A percentile compares a stretch with the other conserved stretches of the same genome.
phyloP scores from a whole-genome alignment of 768 basidiomycete species.

The Harrya chromipes region DNA sequence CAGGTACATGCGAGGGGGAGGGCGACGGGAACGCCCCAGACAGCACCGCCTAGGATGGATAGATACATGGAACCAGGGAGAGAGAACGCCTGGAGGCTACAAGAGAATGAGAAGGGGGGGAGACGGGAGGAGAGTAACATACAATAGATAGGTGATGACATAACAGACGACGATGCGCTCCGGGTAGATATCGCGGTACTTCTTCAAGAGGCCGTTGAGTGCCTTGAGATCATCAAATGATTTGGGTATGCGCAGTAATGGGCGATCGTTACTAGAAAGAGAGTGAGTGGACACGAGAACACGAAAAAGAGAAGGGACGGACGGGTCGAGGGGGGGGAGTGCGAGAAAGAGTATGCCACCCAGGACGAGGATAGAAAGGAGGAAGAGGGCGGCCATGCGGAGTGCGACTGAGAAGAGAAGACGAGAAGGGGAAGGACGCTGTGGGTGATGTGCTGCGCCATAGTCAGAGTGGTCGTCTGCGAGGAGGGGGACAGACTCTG shows the following conservation, averaged over 20 bases:
- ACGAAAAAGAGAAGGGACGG: constrained; percentile 31
- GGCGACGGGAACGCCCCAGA: constrained; percentile 87
- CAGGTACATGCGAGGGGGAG: constrained; percentile 90
- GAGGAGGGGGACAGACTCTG: constrained; percentile 30
- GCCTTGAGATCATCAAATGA: constrained; percentile 85
- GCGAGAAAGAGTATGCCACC: constrained; percentile 79
- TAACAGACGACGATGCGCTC: constrained; percentile 84
- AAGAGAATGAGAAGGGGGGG: constrained; percentile 5
- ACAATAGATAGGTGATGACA: constrained; percentile 91
- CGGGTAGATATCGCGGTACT: constrained; percentile 88
- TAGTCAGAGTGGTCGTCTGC: constrained; percentile 41
- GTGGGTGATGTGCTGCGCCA: constrained; percentile 45
- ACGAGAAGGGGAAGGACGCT: constrained; percentile 42
- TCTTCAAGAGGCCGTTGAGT: constrained; percentile 82
- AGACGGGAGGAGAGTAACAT: constrained; percentile 32
- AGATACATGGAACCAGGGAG: constrained; percentile 98
- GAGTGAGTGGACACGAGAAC: constrained; percentile 15
- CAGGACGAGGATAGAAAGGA: constrained; percentile 64
- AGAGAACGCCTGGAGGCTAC: constrained; percentile 92
- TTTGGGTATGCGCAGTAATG: constrained; percentile 76
- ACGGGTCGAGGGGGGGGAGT: constrained; percentile 77
- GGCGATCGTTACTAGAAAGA: constrained; percentile 65
- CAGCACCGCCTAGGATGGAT: constrained; percentile 92
- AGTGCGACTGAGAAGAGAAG: constrained; percentile 78
- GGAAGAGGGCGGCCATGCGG: constrained; percentile 80